Percentiles rank a stretch among this genome's conserved stretches.
These are phyloP conservation scores for Nepenthes mirabilis DNA, from an alignment of 148 eudicot genomes.

Conservation along the genomic window DNA sequence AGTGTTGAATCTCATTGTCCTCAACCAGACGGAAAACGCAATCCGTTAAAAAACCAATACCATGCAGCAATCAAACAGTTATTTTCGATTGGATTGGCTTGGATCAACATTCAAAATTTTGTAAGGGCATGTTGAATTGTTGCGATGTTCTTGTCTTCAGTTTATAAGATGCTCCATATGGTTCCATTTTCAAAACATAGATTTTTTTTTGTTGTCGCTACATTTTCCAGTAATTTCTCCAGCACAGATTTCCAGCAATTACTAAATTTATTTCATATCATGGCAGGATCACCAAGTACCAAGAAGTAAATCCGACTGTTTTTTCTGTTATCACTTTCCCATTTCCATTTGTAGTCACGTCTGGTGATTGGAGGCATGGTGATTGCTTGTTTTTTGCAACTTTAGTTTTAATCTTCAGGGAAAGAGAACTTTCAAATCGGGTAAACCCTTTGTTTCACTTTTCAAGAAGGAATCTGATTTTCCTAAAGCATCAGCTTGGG, in stretches of 20 bases:
- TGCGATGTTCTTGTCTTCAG: too few species aligned
- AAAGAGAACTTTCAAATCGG: constrained; percentile 66
- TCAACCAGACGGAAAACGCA: too few species aligned
- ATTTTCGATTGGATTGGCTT: too few species aligned
- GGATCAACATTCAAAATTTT: too few species aligned
- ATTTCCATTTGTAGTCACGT: constrained; percentile 86
- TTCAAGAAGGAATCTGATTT: background rate
- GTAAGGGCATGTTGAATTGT: too few species aligned
- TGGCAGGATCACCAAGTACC: constrained; percentile 86
- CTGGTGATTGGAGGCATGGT: constrained; percentile 97
- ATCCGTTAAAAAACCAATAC: too few species aligned
- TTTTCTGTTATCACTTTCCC: constrained; percentile 76
- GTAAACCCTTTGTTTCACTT: constrained; percentile 13
- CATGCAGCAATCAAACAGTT: too few species aligned
- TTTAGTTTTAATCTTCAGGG: constrained; percentile 47
- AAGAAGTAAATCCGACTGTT: constrained; percentile 86
- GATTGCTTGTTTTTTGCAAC: constrained; percentile 77
- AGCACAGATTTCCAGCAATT: too few species aligned
- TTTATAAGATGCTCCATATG: too few species aligned
- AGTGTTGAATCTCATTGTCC: too few species aligned
- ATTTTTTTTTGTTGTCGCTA: too few species aligned
- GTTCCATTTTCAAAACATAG: background rate
- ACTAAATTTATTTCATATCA: background rate
- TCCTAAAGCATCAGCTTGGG: background rate
- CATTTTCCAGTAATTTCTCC: too few species aligned